Conservation (phyloP, 2,329 filamentous ascomycete species). For the Phialocephala subalpina region DNA sequence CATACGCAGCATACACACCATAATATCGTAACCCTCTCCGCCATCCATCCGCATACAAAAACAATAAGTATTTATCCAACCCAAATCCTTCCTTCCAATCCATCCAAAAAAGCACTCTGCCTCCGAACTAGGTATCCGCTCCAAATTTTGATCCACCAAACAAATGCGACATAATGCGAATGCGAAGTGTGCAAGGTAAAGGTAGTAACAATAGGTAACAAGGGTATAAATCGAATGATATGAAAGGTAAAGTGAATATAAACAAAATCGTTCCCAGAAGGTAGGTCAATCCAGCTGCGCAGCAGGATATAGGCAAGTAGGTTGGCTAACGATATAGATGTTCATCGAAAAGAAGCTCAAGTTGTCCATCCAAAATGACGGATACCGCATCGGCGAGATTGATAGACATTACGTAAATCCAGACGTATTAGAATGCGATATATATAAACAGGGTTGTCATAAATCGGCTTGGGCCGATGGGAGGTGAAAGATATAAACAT, state of each 20-base stretch:
- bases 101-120: not conserved
- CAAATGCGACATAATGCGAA: not conserved
- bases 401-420: conserved; percentile 39
- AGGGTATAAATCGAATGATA: not conserved
- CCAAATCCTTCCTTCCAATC: not conserved
- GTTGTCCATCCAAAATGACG: not conserved
- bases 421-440: conserved; percentile 40
- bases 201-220: not conserved
- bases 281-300: not conserved
- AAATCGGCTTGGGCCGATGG: conserved; percentile 20
- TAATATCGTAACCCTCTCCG: not conserved
- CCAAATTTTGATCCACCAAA: not conserved
- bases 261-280: conserved; percentile 6
- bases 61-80: not conserved
- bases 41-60: not conserved
- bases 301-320: conserved; percentile 5
- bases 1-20: not conserved
- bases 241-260: not conserved
- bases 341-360: conserved; percentile 2
- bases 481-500: conserved; percentile 10
- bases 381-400: not conserved
- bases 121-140: too few relatives aligned
- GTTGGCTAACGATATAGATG: not conserved
- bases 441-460: conserved; percentile 14
- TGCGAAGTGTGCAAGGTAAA: not conserved